Base-by-base conservation (phyloP, 1,284 basidiomycete genomes). In the Austroboletus novae-zelandiae region DNA sequence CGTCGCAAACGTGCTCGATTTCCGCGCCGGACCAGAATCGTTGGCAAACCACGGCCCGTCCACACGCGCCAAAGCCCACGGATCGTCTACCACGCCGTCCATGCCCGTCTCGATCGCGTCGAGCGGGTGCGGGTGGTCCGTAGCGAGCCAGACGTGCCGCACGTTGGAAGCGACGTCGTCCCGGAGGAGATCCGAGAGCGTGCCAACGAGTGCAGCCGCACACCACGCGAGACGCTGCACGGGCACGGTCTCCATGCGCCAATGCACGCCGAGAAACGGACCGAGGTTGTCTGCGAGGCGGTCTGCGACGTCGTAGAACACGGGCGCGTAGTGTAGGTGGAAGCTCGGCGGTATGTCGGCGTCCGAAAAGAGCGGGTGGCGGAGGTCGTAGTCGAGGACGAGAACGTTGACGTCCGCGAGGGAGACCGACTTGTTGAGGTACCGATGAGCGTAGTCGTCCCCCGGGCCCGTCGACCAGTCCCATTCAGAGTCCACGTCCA, bases 211-310 rank as follows among this genome's bases (percentile, higher is more conserved):
- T 1, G 71, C 67, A 48, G 72, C 66, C 0, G 76, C 77, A 51
- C 79, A 81, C 42, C 69, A 68, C 0, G 66, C 61, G 2, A 80
- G 63, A 14, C 68, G 55, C 18, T 66, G 62, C 1, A 68, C 57
- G 0, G 71, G 57, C 32, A 79, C 67, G 27, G 65, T 74, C 55
- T 79, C 77, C 71, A 77, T 77, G 30, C 74, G 64, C 78, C 78
- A 80, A 55, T 80, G 74, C 10, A 81, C 69, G 1, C 69, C 73
- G 1, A 76, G 58, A 57, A 77, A 79, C 0, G 71, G 68, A 3
- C 53, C 55, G 0, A 65, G 36, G 10, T 74, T 69, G 0, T 66
- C 64, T 0, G 62, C 52, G 29, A 78, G 63, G 34, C 60, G 61
- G 13, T 60, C 58, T 0, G 76, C 73, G 6, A 79, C 68, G 14